Base-by-base conservation (phyloP, 2,329 filamentous ascomycete species). In the Claviceps fusiformis region DNA sequence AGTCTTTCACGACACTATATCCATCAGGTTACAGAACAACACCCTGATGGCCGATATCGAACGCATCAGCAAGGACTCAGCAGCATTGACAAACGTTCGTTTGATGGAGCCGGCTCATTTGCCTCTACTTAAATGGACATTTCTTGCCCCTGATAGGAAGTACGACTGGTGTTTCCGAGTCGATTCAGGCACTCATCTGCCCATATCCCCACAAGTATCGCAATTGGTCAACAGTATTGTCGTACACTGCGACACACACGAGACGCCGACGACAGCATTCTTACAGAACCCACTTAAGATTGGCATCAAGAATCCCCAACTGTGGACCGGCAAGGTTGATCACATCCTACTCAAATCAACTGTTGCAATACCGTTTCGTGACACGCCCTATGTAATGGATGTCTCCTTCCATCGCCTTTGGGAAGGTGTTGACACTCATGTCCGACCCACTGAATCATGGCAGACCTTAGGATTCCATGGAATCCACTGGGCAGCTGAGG, bases 91-190 rank as follows among this genome's bases (percentile, higher is more conserved):
- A 10, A 63, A 61, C 50, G 53, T 59, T 33, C 61, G 58, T 24
- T 55, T 65, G 7, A 58, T 48, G 6, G 62, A 53, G 29, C 56
- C 56, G 29, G 65, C 65, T 51, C 47, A 48, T 8, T 61, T 58
- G 56, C 55, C 59, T 4, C 62, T 61, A 15, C 53, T 70, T 31
- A 64, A 67, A 54, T 70, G 70, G 67, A 65, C 61, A 4, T 52
- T 69, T 31, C 62, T 62, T 31, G 65, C 68, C 6, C 70, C 70
- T 15, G 70, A 71, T 39, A 70, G 67, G 61, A 50, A 60, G 27
- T 63, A 64, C 55, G 69, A 71, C 57, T 71, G 69, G 69, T 66
- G 59, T 50, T 56, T 71, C 43, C 60, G 60, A 53, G 63, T 70
- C 8, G 62, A 66, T 53, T 60, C 64, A 5, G 62, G 58, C 56